Conservation (phyloP, 192 early-diverging fungal species). For the Coemansia biformis region DNA sequence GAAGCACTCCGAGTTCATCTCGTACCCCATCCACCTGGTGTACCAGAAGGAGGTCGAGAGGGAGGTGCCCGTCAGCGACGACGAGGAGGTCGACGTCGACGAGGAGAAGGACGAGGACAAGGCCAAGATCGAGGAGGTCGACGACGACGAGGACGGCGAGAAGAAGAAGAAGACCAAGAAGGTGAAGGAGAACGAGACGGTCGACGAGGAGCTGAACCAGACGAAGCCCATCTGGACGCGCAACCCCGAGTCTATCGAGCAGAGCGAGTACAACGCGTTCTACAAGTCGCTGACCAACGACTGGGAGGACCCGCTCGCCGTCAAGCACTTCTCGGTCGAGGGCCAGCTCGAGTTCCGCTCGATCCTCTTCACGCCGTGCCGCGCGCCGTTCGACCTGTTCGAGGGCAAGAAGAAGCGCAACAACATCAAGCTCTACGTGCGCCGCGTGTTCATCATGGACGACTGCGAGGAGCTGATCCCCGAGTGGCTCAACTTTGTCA, state of each 20-base stretch:
- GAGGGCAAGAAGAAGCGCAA: conserved; percentile 99
- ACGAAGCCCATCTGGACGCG: conserved; percentile 99
- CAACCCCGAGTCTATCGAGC: conserved; percentile 94
- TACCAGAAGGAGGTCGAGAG: conserved; percentile 97
- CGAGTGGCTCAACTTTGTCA: conserved; percentile 98
- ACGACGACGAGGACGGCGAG: conserved; percentile 72
- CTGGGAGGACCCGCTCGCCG: conserved; percentile 96
- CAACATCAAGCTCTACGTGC: conserved; percentile 99
- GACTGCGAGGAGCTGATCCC: conserved; percentile 99
- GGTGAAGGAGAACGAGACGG: conserved; percentile 50
- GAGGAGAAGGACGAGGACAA: conserved; percentile 73
- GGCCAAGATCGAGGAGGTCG: conserved; percentile 64
- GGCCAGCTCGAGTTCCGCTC: conserved; percentile 99
- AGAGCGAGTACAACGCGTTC: conserved; percentile 96
- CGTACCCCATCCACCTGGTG: conserved; percentile 94
- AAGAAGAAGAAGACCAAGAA: conserved; percentile 69
- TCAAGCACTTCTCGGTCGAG: conserved; percentile 99
- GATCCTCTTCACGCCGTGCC: conserved; percentile 93
- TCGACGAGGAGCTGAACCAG: conserved; percentile 94
- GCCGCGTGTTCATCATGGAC: conserved; percentile 99
- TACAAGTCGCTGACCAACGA: conserved; percentile 99
- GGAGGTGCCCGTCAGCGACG: conserved; percentile 94
- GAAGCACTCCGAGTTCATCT: conserved; percentile 99
- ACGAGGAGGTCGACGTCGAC: conserved; percentile 59
- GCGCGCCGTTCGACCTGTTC: conserved; percentile 97